Evolutionary conservation across 2,329 filamentous ascomycete genomes (phyloP).

Genomic region (Cordyceps cicadae): DNA sequence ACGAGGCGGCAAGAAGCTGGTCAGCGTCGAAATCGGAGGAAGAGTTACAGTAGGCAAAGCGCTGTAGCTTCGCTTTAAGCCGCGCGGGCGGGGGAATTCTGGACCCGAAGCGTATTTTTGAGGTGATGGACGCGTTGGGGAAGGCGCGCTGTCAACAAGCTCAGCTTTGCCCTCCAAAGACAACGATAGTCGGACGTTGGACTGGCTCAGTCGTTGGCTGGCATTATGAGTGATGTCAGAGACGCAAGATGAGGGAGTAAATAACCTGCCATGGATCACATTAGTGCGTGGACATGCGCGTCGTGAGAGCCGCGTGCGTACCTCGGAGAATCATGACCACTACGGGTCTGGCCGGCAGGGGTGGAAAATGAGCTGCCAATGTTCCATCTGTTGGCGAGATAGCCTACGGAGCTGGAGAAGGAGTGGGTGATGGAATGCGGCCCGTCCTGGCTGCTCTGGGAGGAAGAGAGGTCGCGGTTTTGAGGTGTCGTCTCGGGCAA

Average conservation of each 20-base stretch:
- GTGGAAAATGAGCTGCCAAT: conserved; percentile 42
- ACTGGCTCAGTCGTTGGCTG: conserved; percentile 26
- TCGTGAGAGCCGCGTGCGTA: conserved; percentile 20
- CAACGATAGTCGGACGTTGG: conserved; percentile 68
- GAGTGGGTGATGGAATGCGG: conserved; percentile 28
- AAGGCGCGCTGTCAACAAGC: conserved; percentile 47
- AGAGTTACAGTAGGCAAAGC: conserved; percentile 51
- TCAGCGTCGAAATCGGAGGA: conserved; percentile 47
- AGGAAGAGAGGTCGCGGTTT: conserved; percentile 20
- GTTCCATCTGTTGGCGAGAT: conserved; percentile 51
- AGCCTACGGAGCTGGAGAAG: conserved; percentile 38
- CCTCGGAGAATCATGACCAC: conserved; percentile 37
- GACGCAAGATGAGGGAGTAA: conserved; percentile 35
- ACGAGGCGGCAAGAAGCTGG: conserved; percentile 44
- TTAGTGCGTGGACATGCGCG: background rate
- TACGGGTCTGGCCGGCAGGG: conserved; percentile 32
- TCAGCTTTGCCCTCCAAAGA: conserved; percentile 89
- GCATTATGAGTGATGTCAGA: conserved; percentile 32
- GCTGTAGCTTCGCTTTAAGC: conserved; percentile 63
- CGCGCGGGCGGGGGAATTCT: conserved; percentile 40
- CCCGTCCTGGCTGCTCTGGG: conserved; percentile 21
- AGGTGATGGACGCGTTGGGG: conserved; percentile 59
- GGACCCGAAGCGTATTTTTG: conserved; percentile 38
- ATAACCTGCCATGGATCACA: conserved; percentile 27
- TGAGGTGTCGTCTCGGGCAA: conserved; percentile 18